phyloP scores from a whole-genome alignment of 306 rosid species.

The Rosa multiflora region DNA sequence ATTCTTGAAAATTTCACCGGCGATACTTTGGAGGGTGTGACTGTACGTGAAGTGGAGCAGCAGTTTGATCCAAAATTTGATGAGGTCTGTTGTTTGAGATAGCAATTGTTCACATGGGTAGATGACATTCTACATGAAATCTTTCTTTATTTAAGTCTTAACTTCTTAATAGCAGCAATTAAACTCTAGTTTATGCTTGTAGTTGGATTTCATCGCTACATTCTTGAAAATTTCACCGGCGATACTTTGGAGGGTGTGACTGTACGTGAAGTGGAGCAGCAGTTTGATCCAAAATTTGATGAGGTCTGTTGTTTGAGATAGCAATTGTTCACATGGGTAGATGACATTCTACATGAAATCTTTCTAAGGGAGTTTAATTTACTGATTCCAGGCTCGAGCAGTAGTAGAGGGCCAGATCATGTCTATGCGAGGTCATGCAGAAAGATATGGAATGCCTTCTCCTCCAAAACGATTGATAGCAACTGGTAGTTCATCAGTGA shows the following conservation, averaged over 20 bases:
- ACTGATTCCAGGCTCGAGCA: constrained; percentile 65
- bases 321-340: constrained; percentile 4
- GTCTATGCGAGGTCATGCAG: constrained; percentile 93
- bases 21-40: constrained; percentile 43
- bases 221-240: constrained; percentile 59
- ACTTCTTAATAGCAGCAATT: background rate
- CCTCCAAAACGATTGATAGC: constrained; percentile 89
- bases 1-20: constrained; percentile 59
- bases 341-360: constrained; percentile 15
- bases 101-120: constrained; percentile 4
- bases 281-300: constrained; percentile 68
- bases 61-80: constrained; percentile 74
- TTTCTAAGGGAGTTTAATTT: constrained; percentile 5
- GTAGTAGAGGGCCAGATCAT: constrained; percentile 79
- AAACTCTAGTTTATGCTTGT: constrained; percentile 10
- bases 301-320: constrained; percentile 56
- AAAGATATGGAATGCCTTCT: constrained; percentile 93
- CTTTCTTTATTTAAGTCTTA: background rate
- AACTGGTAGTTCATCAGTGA: constrained; percentile 92
- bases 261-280: constrained; percentile 65
- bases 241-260: constrained; percentile 44
- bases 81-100: constrained; percentile 56
- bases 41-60: constrained; percentile 60
- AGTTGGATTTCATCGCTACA: constrained; percentile 84
- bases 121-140: constrained; percentile 14